Conservation (phyloP, 257 asterid genomes). For the Salvia hispanica region DNA sequence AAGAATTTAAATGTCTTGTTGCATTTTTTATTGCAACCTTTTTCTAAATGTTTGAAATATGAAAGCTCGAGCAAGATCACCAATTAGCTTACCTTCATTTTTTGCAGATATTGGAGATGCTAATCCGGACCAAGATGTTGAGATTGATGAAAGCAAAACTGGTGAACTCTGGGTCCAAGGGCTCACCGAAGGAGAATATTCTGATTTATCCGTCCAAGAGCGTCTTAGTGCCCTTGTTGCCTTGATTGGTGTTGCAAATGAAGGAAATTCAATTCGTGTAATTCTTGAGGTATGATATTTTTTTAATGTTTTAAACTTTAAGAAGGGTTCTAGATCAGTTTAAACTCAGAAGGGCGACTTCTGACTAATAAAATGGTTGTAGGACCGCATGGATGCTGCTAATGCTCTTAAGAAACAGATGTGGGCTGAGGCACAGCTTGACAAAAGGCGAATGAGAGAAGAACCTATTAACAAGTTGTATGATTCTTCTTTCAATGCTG, state of each 20-base stretch:
- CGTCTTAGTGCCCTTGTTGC: constrained; percentile 92
- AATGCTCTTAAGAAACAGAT: constrained; percentile 87
- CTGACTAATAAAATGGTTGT: constrained; percentile 39
- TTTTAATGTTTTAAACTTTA: constrained; percentile 2
- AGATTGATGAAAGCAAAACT: constrained; percentile 83
- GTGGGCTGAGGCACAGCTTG: constrained; percentile 99
- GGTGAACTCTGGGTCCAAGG: constrained; percentile 98
- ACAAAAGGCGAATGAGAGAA: constrained; percentile 84
- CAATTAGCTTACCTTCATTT: constrained; percentile 26
- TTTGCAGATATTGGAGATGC: constrained; percentile 48
- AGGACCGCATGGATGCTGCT: constrained; percentile 99
- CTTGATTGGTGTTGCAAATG: constrained; percentile 87
- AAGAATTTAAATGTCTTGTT: constrained; percentile 30
- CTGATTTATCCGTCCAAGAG: constrained; percentile 90
- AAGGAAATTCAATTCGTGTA: constrained; percentile 90
- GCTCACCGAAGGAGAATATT: constrained; percentile 95
- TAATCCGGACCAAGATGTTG: constrained; percentile 61
- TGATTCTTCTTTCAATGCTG: constrained; percentile 62
- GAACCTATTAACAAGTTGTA: constrained; percentile 58
- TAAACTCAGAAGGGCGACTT: neutral
- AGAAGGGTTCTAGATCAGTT: constrained; percentile 16
- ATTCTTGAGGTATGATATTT: constrained; percentile 56
- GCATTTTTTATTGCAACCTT: neutral
- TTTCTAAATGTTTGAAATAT: constrained; percentile 6
- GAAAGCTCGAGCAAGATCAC: constrained; percentile 22